Evolutionary conservation across 495 filamentous ascomycete genomes (phyloP).

Genomic region (Trypethelium eluteriae): DNA sequence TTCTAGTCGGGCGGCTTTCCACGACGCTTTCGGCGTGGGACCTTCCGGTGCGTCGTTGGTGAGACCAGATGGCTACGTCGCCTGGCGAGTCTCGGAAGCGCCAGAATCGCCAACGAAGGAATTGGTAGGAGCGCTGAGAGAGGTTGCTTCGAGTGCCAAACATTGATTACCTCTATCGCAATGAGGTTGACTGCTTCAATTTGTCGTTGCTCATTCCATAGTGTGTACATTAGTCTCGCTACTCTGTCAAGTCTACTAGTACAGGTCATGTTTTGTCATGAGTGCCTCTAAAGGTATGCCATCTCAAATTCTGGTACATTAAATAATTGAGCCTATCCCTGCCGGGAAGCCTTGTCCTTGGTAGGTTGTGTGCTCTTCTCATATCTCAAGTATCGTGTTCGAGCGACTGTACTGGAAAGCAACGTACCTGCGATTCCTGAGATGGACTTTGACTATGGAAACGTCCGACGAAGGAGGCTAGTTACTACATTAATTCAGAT

Average conservation of each 20-base stretch:
- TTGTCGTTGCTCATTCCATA: no score
- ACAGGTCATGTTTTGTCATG: no score
- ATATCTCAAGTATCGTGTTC: no score
- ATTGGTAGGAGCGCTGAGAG: background rate
- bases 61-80: background rate
- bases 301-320: no score
- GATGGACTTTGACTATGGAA: background rate
- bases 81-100: slow-evolving; percentile 2
- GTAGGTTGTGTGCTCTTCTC: no score
- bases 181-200: background rate
- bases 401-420: no score
- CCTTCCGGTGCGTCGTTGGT: background rate
- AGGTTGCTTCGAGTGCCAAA: background rate
- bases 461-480: background rate
- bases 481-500: background rate
- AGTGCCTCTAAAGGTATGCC: no score
- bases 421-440: no score
- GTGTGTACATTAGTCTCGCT: no score
- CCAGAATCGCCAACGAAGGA: background rate
- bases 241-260: no score
- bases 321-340: no score
- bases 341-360: no score
- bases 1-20: background rate
- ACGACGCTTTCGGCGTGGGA: background rate
- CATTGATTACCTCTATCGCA: background rate